These are phyloP conservation scores for Pichia sp. DNA, from an alignment of 1,139 yeast genomes.

Conservation along the genomic window DNA sequence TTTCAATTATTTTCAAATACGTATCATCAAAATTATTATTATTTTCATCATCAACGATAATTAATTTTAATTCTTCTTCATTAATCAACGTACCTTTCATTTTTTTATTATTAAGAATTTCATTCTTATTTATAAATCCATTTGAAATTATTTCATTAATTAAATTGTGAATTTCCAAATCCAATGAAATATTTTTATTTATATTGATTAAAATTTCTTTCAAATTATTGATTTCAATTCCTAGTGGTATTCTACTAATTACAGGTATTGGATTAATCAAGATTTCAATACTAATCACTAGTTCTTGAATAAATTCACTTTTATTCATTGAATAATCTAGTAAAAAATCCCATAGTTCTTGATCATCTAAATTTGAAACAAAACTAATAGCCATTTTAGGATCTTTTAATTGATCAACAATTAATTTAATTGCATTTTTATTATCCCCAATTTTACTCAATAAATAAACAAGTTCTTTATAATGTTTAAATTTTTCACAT, in stretches of 20 bases:
- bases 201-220: conserved; percentile 57
- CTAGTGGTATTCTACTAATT: conserved; percentile 55
- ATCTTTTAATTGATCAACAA: conserved; percentile 69
- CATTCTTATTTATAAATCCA: conserved; percentile 46
- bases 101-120: conserved; percentile 33
- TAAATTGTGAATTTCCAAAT: conserved; percentile 49
- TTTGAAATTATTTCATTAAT: conserved; percentile 56
- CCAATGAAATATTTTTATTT: conserved; percentile 58
- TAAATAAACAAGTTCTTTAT: conserved; percentile 71
- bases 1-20: conserved; percentile 12
- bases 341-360: conserved; percentile 73
- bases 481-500: conserved; percentile 49
- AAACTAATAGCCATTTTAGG: conserved; percentile 77
- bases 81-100: conserved; percentile 42
- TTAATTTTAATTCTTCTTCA: conserved; percentile 6
- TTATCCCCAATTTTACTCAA: conserved; percentile 82
- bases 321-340: conserved; percentile 64
- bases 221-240: conserved; percentile 60
- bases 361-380: conserved; percentile 66
- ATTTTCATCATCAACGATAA: not conserved
- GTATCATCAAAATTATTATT: not conserved
- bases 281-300: conserved; percentile 66
- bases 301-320: conserved; percentile 67
- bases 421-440: conserved; percentile 64
- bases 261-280: conserved; percentile 65